Conservation (phyloP, 2,329 filamentous ascomycete genomes). For the Dactylonectria macrodidyma region DNA sequence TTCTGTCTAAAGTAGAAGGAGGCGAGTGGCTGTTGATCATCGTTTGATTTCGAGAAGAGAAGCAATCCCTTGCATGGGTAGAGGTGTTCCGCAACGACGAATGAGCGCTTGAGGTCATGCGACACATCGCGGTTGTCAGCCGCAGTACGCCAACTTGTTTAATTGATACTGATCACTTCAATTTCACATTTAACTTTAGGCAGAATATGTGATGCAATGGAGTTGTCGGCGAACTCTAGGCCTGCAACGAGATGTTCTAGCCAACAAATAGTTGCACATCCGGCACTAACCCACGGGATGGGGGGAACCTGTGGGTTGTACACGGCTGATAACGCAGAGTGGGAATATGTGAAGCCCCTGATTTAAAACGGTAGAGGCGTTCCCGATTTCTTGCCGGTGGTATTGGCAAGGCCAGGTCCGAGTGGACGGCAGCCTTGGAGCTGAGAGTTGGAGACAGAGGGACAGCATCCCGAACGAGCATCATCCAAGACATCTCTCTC, state of each 20-base stretch:
- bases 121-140: constrained; percentile 3
- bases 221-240: too few relatives aligned
- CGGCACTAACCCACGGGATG: not conserved
- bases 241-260: not conserved
- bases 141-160: not conserved
- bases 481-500: not conserved
- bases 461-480: not conserved
- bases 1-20: not conserved
- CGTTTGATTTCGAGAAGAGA: not conserved
- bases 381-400: not conserved
- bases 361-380: not conserved
- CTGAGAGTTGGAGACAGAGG: not conserved
- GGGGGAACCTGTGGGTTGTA: constrained; percentile 5
- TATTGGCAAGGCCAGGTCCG: not conserved
- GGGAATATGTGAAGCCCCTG: constrained; percentile 1
- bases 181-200: not conserved
- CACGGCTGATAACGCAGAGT: not conserved
- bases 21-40: not conserved
- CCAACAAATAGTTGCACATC: constrained; percentile 4
- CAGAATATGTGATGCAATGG: too few relatives aligned
- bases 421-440: not conserved
- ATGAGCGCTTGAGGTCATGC: not conserved
- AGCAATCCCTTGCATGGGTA: not conserved
- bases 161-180: not conserved
- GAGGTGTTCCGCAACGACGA: not conserved